These are phyloP conservation scores for Bipolaris zeicola DNA, from an alignment of 2,329 filamentous ascomycete genomes.

Conservation along the genomic window DNA sequence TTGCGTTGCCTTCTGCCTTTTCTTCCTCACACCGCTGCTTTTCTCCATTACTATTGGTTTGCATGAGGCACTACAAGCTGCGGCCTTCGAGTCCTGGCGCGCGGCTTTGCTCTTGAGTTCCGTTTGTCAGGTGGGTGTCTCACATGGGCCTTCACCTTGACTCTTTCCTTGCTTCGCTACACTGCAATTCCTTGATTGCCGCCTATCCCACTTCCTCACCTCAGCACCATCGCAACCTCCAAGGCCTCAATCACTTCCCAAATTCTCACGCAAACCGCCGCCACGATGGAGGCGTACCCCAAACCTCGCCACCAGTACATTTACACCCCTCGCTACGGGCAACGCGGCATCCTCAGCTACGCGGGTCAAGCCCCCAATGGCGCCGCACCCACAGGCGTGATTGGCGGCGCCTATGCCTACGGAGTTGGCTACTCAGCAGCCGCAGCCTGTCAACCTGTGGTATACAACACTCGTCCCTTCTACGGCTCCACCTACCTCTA, in stretches of 20 bases:
- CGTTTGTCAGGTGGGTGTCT: constrained; percentile 10
- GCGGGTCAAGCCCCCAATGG: constrained; percentile 37
- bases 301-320: constrained; percentile 43
- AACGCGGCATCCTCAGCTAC: constrained; percentile 36
- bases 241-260: neutral
- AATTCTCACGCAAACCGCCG: neutral
- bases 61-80: neutral
- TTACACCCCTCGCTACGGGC: constrained; percentile 37
- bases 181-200: constrained; percentile 1
- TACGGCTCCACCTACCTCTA: constrained; percentile 22
- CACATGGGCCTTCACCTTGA: constrained; percentile 18
- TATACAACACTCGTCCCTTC: constrained; percentile 31
- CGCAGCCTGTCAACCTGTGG: constrained; percentile 29
- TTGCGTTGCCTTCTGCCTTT: constrained; percentile 16
- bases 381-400: constrained; percentile 30
- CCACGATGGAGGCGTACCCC: constrained; percentile 29
- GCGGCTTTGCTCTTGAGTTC: constrained; percentile 1
- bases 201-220: neutral
- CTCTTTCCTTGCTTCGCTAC: constrained; percentile 9
- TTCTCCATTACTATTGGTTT: constrained; percentile 17
- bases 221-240: neutral
- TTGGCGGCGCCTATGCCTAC: constrained; percentile 22
- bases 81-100: constrained; percentile 2
- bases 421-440: constrained; percentile 20
- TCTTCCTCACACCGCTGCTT: constrained; percentile 19